A percentile compares a stretch with the other conserved stretches of the same genome.
Evolutionary conservation across 2,329 filamentous ascomycete species (phyloP).

Genomic region (Sporothrix curviconia): DNA sequence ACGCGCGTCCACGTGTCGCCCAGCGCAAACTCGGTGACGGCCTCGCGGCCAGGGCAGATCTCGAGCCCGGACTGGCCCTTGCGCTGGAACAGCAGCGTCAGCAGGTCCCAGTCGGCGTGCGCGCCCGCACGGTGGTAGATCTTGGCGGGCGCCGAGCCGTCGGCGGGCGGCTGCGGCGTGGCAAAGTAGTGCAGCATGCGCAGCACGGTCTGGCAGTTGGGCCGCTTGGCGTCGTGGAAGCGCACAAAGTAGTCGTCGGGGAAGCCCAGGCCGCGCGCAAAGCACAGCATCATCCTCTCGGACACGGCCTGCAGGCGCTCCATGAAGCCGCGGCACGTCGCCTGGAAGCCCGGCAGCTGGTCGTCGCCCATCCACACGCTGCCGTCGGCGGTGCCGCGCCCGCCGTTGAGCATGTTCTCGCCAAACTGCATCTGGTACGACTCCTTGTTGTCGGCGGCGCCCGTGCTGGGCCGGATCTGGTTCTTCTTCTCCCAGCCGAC

Average conservation of each 20-base stretch:
- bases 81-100: constrained; percentile 58
- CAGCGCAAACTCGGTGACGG: constrained; percentile 50
- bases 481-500: constrained; percentile 55
- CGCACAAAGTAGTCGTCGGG: constrained; percentile 44
- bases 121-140: constrained; percentile 52
- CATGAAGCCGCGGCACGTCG: constrained; percentile 46
- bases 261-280: constrained; percentile 52
- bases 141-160: constrained; percentile 29
- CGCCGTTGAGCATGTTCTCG: constrained; percentile 39
- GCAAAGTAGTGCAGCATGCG: constrained; percentile 22
- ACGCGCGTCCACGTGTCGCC: constrained; percentile 59
- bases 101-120: constrained; percentile 57
- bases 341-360: constrained; percentile 41
- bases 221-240: constrained; percentile 43
- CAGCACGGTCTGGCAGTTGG: constrained; percentile 49
- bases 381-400: constrained; percentile 26
- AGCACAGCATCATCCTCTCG: constrained; percentile 51
- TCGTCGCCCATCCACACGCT: constrained; percentile 42
- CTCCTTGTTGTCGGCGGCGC: constrained; percentile 52
- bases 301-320: constrained; percentile 44
- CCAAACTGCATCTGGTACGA: constrained; percentile 58
- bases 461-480: constrained; percentile 54
- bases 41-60: constrained; percentile 58
- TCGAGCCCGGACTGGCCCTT: constrained; percentile 55
- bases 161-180: constrained; percentile 24